Evolutionary conservation across 306 rosid genomes (phyloP).

Genomic region (Sophora flavescens): DNA sequence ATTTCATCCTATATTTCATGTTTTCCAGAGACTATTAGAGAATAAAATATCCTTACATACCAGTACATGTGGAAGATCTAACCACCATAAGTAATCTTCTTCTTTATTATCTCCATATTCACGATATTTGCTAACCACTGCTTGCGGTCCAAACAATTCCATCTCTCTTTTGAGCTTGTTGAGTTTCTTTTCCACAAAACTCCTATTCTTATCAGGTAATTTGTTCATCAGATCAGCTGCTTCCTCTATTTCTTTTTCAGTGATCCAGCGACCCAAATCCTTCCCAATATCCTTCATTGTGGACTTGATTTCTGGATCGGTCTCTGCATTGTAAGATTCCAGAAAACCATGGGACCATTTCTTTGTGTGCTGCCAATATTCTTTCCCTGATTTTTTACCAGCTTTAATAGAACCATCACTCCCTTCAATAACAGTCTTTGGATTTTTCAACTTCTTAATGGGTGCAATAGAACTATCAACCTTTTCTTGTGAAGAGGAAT

Average conservation of each 20-base stretch:
- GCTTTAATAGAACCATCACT: constrained; percentile 87
- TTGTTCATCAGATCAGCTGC: constrained; percentile 76
- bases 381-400: constrained; percentile 92
- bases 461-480: constrained; percentile 43
- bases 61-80: constrained; percentile 83
- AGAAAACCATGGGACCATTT: constrained; percentile 92
- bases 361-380: constrained; percentile 97
- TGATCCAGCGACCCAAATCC: constrained; percentile 92
- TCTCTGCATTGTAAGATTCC: constrained; percentile 84
- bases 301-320: constrained; percentile 86
- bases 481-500: constrained; percentile 52
- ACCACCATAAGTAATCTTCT: constrained; percentile 98
- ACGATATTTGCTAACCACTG: constrained; percentile 90
- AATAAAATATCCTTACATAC: constrained; percentile 52
- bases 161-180: constrained; percentile 90
- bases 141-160: constrained; percentile 97
- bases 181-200: constrained; percentile 80
- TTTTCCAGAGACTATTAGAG: constrained; percentile 24
- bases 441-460: constrained; percentile 46
- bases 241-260: constrained; percentile 90
- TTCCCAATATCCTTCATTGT: constrained; percentile 83
- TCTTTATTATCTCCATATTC: constrained; percentile 79
- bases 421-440: constrained; percentile 77
- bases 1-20: constrained; percentile 27
- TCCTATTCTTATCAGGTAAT: constrained; percentile 67